phyloP scores from a whole-genome alignment of 1,139 yeast genomes.

The Taiozyma sp. region DNA sequence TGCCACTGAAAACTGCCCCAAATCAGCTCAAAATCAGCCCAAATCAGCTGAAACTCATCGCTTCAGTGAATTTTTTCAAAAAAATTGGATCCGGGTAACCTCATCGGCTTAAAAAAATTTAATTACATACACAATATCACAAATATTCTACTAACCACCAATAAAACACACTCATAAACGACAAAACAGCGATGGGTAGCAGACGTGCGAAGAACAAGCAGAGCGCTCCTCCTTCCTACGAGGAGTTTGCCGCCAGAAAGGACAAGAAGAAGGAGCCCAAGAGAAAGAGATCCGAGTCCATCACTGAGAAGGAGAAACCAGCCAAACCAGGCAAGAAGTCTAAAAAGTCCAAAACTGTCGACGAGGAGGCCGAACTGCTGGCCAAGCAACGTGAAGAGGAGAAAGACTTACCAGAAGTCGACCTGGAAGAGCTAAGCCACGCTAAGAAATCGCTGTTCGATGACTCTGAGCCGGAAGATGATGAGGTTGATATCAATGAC shows the following conservation, averaged over 20 bases:
- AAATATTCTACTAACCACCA: not conserved
- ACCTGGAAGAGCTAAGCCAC: slow-evolving; percentile 52
- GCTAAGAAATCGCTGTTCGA: slow-evolving; percentile 77
- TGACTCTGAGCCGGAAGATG: slow-evolving; percentile 54
- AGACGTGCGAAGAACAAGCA: slow-evolving; percentile 90
- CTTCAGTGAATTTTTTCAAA: not conserved
- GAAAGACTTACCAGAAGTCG: slow-evolving; percentile 54
- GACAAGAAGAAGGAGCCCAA: slow-evolving; percentile 37
- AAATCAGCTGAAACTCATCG: slow-evolving; percentile 1
- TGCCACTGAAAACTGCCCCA: no score
- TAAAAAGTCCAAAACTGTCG: slow-evolving; percentile 21
- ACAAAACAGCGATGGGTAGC: slow-evolving; percentile 55
- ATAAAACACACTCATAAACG: not conserved
- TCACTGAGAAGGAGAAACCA: slow-evolving; percentile 10
- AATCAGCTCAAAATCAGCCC: no score
- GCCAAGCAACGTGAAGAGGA: slow-evolving; percentile 36
- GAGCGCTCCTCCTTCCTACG: slow-evolving; percentile 82
- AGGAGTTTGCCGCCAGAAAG: slow-evolving; percentile 65
- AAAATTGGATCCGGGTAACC: slow-evolving; percentile 11
- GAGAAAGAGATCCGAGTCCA: slow-evolving; percentile 28
- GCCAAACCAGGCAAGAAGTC: slow-evolving; percentile 2
- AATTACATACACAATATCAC: not conserved
- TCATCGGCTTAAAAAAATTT: slow-evolving; percentile 8
- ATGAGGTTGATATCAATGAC: slow-evolving; percentile 45
- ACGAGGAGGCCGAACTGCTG: slow-evolving; percentile 24